A percentile compares a stretch with the other conserved stretches of the same genome.
Conservation (phyloP, 208 protist species). For the Leishmania aethiopica region DNA sequence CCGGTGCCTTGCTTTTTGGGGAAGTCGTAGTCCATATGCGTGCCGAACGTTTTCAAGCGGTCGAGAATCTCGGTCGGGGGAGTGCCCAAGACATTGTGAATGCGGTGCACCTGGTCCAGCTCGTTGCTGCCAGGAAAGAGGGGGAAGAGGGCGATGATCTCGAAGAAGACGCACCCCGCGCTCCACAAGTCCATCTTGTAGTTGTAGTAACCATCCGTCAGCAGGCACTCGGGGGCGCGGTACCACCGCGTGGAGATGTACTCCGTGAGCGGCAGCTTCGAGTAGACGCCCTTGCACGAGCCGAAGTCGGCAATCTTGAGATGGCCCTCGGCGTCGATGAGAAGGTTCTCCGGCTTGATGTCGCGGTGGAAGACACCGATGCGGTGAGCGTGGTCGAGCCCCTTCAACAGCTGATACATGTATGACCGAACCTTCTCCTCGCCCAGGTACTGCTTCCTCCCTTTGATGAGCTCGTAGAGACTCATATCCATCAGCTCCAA, state of each 20-base stretch:
- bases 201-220: constrained; percentile 90
- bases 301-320: constrained; percentile 94
- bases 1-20: constrained; percentile 65
- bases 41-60: constrained; percentile 57
- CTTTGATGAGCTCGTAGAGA: constrained; percentile 96
- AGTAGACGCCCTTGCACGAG: constrained; percentile 82
- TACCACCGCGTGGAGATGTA: constrained; percentile 96
- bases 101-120: constrained; percentile 87
- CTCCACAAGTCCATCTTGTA: constrained; percentile 94
- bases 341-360: constrained; percentile 97
- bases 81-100: constrained; percentile 93
- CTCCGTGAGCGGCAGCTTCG: constrained; percentile 86
- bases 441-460: constrained; percentile 81
- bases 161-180: constrained; percentile 88
- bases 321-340: constrained; percentile 89
- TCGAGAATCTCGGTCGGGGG: constrained; percentile 80
- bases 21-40: constrained; percentile 76
- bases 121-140: constrained; percentile 87
- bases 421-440: constrained; percentile 88
- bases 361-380: constrained; percentile 95
- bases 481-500: constrained; percentile 99
- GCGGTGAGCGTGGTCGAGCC: constrained; percentile 93
- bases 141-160: constrained; percentile 77
- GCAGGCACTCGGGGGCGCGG: constrained; percentile 91
- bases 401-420: constrained; percentile 92